These are phyloP conservation scores for Pugionium cornutum DNA, from an alignment of 345 rosid genomes.

Conservation along the genomic window DNA sequence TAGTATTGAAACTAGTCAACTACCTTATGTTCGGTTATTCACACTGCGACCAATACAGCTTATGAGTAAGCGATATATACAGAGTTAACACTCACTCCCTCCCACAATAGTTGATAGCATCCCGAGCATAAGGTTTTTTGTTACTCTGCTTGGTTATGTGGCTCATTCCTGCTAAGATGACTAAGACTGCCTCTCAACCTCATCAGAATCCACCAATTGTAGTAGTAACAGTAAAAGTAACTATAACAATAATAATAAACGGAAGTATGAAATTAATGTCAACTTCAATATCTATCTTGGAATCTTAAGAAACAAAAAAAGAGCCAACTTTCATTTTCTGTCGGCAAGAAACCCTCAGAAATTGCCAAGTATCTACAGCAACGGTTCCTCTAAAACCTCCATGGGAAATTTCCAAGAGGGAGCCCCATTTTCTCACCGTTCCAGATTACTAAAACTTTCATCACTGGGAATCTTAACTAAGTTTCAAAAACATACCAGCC, in stretches of 20 bases:
- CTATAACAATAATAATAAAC: not conserved
- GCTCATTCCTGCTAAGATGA: not conserved
- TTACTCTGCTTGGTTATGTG: not conserved
- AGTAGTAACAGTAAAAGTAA: not conserved
- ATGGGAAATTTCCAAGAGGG: constrained; percentile 34
- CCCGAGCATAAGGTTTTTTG: not conserved
- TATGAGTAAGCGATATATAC: not conserved
- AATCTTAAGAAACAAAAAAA: not conserved
- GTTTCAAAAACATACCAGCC: not conserved
- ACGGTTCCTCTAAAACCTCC: constrained; percentile 44
- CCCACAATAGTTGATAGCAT: not conserved
- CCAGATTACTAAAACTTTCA: constrained; percentile 42
- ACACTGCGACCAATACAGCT: constrained; percentile 1
- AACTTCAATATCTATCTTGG: not conserved
- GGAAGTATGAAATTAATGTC: not conserved
- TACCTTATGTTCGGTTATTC: not conserved
- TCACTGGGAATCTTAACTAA: constrained; percentile 33
- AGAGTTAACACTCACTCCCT: not conserved
- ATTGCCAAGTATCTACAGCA: constrained; percentile 40
- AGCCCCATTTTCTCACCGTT: constrained; percentile 39
- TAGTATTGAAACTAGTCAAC: not conserved
- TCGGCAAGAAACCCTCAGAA: constrained; percentile 39
- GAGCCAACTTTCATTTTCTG: not conserved
- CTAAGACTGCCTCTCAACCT: not conserved
- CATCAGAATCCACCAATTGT: constrained; percentile 6